Evolutionary conservation across 768 basidiomycete genomes (phyloP).

Genomic region (Phylloporus scabripes): DNA sequence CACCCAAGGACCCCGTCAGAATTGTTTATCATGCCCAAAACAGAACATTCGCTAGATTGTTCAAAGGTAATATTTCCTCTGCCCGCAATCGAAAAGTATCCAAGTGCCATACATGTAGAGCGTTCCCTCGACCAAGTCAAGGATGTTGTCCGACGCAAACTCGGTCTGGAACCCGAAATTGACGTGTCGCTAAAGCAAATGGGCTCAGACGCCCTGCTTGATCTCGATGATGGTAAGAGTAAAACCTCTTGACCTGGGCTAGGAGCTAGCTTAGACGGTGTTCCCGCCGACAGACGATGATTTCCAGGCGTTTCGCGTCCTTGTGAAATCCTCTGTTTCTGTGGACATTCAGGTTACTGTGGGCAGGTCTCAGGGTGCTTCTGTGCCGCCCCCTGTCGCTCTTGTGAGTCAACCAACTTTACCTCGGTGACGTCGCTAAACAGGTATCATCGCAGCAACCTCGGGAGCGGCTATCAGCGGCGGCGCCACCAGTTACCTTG

Average conservation of each 20-base stretch:
- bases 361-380: neutral
- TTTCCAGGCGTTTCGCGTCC: conserved; percentile 63
- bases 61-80: conserved; percentile 32
- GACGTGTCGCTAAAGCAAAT: conserved; percentile 45
- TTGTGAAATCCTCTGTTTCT: conserved; percentile 34
- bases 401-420: conserved; percentile 9
- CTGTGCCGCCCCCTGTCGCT: neutral
- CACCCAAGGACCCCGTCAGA: conserved; percentile 8
- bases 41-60: conserved; percentile 37
- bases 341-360: conserved; percentile 37
- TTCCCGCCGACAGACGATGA: conserved; percentile 54
- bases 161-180: conserved; percentile 41
- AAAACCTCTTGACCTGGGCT: neutral
- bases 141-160: conserved; percentile 54
- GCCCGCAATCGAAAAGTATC: neutral
- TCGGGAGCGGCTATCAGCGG: neutral
- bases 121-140: conserved; percentile 54
- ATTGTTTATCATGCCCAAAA: conserved; percentile 36
- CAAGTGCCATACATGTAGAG: conserved; percentile 36
- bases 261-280: neutral
- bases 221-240: conserved; percentile 67
- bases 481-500: neutral
- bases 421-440: neutral
- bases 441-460: neutral
- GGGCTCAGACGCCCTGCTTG: conserved; percentile 47